These are phyloP conservation scores for Umbelopsis ramanniana DNA, from an alignment of 192 early-diverging fungal species.

Conservation along the genomic window DNA sequence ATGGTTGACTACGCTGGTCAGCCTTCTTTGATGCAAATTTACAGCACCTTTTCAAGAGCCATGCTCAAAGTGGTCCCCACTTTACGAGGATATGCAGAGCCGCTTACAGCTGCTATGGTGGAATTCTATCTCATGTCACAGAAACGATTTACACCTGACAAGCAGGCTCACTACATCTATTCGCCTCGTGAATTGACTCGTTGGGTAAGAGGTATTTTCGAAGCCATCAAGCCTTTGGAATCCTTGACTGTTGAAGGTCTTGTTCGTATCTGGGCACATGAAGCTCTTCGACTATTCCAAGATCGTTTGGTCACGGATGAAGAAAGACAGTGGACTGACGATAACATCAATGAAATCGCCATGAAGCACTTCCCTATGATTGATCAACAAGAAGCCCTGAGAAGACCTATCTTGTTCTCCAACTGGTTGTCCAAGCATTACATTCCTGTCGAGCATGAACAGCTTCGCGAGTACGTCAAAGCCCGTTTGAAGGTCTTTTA, in stretches of 20 bases:
- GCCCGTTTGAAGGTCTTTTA: constrained; percentile 97
- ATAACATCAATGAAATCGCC: constrained; percentile 81
- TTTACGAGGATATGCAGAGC: constrained; percentile 87
- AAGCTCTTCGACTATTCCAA: constrained; percentile 97
- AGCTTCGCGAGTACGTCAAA: constrained; percentile 89
- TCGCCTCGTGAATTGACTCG: constrained; percentile 99
- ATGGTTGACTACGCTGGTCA: constrained; percentile 99
- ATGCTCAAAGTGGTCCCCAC: constrained; percentile 93
- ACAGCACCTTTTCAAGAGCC: constrained; percentile 90
- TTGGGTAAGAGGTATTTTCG: constrained; percentile 98
- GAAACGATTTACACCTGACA: constrained; percentile 92
- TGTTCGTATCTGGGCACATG: constrained; percentile 97
- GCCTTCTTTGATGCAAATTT: constrained; percentile 92
- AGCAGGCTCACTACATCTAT: constrained; percentile 99
- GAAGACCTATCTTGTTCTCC: constrained; percentile 94
- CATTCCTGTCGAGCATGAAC: constrained; percentile 84
- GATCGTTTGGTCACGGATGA: constrained; percentile 91
- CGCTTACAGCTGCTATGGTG: constrained; percentile 95
- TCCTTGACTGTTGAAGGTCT: constrained; percentile 79
- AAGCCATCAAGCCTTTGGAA: constrained; percentile 89
- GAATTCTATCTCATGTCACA: constrained; percentile 94
- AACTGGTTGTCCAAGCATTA: constrained; percentile 98
- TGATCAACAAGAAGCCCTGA: constrained; percentile 70
- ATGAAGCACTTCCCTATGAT: constrained; percentile 87
- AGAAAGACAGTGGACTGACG: constrained; percentile 93